These are phyloP conservation scores for Pestalotiopsis sp. DNA, from an alignment of 2,329 filamentous ascomycete species.

Conservation along the genomic window DNA sequence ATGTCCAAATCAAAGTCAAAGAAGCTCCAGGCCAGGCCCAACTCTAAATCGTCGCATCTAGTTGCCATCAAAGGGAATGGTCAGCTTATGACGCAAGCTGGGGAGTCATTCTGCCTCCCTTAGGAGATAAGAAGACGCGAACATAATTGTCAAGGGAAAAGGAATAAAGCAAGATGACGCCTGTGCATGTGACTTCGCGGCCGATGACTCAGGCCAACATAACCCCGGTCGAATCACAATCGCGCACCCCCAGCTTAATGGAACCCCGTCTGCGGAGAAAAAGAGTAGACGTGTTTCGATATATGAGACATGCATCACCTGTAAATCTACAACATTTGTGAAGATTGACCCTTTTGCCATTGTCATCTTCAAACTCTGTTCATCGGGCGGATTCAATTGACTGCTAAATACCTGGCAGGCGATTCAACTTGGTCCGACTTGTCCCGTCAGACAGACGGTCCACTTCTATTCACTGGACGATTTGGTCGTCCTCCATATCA, in stretches of 20 bases:
- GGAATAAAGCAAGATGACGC: not conserved
- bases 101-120: not conserved
- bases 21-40: too few species aligned
- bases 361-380: slow-evolving; percentile 5
- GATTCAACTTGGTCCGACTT: too few species aligned
- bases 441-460: too few species aligned
- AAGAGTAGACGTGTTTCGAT: slow-evolving; percentile 12
- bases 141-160: too few species aligned
- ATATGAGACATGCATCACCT: slow-evolving; percentile 8
- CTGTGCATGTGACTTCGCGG: slow-evolving; percentile 15
- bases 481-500: too few species aligned
- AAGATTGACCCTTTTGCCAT: not conserved
- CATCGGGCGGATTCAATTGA: not conserved
- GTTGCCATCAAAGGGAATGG: too few species aligned
- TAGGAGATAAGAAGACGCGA: not conserved
- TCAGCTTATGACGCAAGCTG: too few species aligned
- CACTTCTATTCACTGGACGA: too few species aligned
- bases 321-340: not conserved
- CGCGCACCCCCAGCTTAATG: not conserved
- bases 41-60: too few species aligned
- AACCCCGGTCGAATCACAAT: not conserved
- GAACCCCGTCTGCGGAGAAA: slow-evolving; percentile 8
- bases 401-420: too few species aligned
- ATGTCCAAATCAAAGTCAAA: too few species aligned
- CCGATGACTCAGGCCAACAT: slow-evolving; percentile 9